Evolutionary conservation across 2,329 filamentous ascomycete genomes (phyloP).

Genomic region (Botrytis porri): DNA sequence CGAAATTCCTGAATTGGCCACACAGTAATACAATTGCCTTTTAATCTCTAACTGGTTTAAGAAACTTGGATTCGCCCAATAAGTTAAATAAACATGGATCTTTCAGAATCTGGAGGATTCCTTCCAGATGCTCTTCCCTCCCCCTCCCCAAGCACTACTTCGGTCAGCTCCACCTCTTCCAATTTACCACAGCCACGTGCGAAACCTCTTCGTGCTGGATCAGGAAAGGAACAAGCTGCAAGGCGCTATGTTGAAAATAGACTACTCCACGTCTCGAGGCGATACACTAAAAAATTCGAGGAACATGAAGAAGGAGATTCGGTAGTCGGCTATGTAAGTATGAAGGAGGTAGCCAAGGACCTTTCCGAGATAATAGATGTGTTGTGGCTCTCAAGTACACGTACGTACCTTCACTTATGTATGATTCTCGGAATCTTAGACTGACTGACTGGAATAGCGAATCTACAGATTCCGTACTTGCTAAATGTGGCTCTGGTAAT

Average conservation of each 20-base stretch:
- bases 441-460: slow-evolving; percentile 49
- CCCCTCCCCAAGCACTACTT: slow-evolving; percentile 52
- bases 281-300: slow-evolving; percentile 59
- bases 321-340: slow-evolving; percentile 66
- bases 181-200: slow-evolving; percentile 55
- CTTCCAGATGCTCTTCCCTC: slow-evolving; percentile 49
- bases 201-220: slow-evolving; percentile 53
- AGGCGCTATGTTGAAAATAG: slow-evolving; percentile 55
- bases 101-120: slow-evolving; percentile 47
- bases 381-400: slow-evolving; percentile 83
- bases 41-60: not conserved
- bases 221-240: slow-evolving; percentile 58
- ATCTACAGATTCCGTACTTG: slow-evolving; percentile 79
- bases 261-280: slow-evolving; percentile 53
- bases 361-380: slow-evolving; percentile 73
- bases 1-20: not conserved
- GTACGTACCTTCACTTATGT: slow-evolving; percentile 49
- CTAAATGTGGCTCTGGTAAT: slow-evolving; percentile 73
- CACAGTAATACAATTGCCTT: not conserved
- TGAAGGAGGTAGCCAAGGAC: slow-evolving; percentile 59
- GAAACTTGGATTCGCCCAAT: not conserved
- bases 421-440: not conserved
- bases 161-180: slow-evolving; percentile 39
- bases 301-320: slow-evolving; percentile 44
- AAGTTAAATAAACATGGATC: slow-evolving; percentile 2